Percentiles rank a stretch among this genome's conserved stretches.
These are phyloP conservation scores for Sclerotinia sclerotiorum DNA, from an alignment of 2,329 filamentous ascomycete species.

Conservation along the genomic window DNA sequence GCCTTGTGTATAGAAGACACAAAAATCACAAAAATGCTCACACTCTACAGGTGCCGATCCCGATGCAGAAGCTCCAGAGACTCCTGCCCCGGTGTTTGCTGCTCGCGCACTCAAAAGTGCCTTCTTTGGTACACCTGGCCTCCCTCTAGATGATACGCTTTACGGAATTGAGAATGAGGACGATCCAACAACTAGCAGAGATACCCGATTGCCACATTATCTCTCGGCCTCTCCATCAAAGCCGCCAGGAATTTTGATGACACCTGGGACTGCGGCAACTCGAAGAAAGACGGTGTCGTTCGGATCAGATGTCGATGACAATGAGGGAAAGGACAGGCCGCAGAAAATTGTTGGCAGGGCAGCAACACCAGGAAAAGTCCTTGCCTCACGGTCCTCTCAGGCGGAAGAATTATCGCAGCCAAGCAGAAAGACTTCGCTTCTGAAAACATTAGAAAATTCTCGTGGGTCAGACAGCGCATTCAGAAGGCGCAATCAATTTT, in stretches of 20 bases:
- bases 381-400: slow-evolving; percentile 36
- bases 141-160: slow-evolving; percentile 41
- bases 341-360: slow-evolving; percentile 29
- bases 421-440: slow-evolving; percentile 47
- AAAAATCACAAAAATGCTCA: not conserved
- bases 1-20: not conserved
- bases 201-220: slow-evolving; percentile 36
- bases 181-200: slow-evolving; percentile 30
- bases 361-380: slow-evolving; percentile 39
- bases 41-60: slow-evolving; percentile 10
- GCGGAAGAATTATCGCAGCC: slow-evolving; percentile 27
- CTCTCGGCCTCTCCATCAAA: slow-evolving; percentile 38
- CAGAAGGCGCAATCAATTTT: slow-evolving; percentile 16
- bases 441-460: slow-evolving; percentile 49
- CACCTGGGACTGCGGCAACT: slow-evolving; percentile 60
- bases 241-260: slow-evolving; percentile 57
- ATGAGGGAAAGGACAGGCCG: slow-evolving; percentile 30
- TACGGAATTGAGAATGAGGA: slow-evolving; percentile 36
- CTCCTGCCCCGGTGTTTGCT: slow-evolving; percentile 65
- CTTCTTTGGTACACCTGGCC: slow-evolving; percentile 59
- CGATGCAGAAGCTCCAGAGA: slow-evolving; percentile 56
- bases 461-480: slow-evolving; percentile 37
- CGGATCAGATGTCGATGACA: slow-evolving; percentile 52
- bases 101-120: slow-evolving; percentile 64
- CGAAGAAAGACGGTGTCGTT: slow-evolving; percentile 66